phyloP scores from a whole-genome alignment of 177 flowering plant genomes.

The Vitis hybrid region DNA sequence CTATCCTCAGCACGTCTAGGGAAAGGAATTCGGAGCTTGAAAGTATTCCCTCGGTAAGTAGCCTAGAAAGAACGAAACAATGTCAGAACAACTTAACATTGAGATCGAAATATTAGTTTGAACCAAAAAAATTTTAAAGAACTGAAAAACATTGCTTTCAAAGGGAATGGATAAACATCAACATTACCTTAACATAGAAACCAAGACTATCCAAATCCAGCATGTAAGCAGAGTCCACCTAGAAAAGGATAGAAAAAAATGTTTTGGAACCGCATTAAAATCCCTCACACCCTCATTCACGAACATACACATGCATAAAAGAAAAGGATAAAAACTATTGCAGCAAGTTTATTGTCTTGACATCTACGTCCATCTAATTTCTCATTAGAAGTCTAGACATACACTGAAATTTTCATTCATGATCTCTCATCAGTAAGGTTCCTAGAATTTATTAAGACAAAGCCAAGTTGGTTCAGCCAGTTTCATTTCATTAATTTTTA shows the following conservation, averaged over 20 bases:
- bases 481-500: too few relatives aligned
- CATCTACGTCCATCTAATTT: too few relatives aligned
- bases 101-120: background rate
- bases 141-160: background rate
- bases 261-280: too few relatives aligned
- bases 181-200: conserved; percentile 81
- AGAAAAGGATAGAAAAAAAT: conserved; percentile 16
- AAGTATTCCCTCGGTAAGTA: conserved; percentile 58
- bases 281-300: background rate
- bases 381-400: too few relatives aligned
- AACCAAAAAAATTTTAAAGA: background rate
- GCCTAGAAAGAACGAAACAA: conserved; percentile 46
- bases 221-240: conserved; percentile 90
- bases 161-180: background rate
- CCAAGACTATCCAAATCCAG: conserved; percentile 92
- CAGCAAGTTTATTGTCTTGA: too few relatives aligned
- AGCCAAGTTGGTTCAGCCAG: too few relatives aligned
- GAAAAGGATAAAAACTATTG: too few relatives aligned
- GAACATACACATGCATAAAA: background rate
- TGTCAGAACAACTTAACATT: background rate
- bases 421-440: too few relatives aligned
- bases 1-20: conserved; percentile 87
- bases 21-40: conserved; percentile 92
- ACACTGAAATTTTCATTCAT: too few relatives aligned
- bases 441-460: too few relatives aligned